These are phyloP conservation scores for Typha latifolia DNA, from an alignment of 176 grass and related monocot species.

Conservation along the genomic window DNA sequence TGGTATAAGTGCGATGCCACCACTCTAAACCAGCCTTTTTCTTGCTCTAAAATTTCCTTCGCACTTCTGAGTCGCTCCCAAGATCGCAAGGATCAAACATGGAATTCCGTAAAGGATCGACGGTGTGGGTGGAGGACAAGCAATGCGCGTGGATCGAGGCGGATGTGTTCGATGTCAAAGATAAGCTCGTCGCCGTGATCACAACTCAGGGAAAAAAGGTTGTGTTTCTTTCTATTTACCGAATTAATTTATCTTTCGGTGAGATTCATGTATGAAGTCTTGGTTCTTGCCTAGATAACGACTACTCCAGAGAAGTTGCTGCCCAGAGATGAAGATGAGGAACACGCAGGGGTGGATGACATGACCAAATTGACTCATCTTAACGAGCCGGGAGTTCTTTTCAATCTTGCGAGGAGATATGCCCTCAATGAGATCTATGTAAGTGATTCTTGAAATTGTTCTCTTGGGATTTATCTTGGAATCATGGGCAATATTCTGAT, in stretches of 20 bases:
- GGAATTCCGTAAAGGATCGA: slow-evolving; percentile 28
- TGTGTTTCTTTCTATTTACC: not conserved
- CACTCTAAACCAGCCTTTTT: not conserved
- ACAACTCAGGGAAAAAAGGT: slow-evolving; percentile 38
- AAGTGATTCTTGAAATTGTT: slow-evolving; percentile 19
- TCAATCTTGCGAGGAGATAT: slow-evolving; percentile 48
- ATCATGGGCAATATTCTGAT: no score
- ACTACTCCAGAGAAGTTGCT: slow-evolving; percentile 26
- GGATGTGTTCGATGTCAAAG: slow-evolving; percentile 32
- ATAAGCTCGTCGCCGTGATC: slow-evolving; percentile 21
- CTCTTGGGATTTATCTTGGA: not conserved
- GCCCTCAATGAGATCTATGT: slow-evolving; percentile 77
- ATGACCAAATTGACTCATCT: slow-evolving; percentile 77
- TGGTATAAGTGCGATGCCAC: not conserved
- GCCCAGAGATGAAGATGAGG: slow-evolving; percentile 48
- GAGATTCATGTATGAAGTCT: slow-evolving; percentile 16
- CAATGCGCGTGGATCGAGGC: slow-evolving; percentile 47
- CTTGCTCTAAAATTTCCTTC: slow-evolving; percentile 1
- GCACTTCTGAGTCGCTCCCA: not conserved
- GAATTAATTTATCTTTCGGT: slow-evolving; percentile 12
- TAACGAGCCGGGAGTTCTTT: slow-evolving; percentile 75
- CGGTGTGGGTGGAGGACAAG: slow-evolving; percentile 59
- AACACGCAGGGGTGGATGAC: slow-evolving; percentile 66
- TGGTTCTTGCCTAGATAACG: slow-evolving; percentile 13
- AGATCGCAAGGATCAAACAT: slow-evolving; percentile 6